These are phyloP conservation scores for Phallus indusiatus DNA, from an alignment of 768 basidiomycete genomes.

Conservation along the genomic window DNA sequence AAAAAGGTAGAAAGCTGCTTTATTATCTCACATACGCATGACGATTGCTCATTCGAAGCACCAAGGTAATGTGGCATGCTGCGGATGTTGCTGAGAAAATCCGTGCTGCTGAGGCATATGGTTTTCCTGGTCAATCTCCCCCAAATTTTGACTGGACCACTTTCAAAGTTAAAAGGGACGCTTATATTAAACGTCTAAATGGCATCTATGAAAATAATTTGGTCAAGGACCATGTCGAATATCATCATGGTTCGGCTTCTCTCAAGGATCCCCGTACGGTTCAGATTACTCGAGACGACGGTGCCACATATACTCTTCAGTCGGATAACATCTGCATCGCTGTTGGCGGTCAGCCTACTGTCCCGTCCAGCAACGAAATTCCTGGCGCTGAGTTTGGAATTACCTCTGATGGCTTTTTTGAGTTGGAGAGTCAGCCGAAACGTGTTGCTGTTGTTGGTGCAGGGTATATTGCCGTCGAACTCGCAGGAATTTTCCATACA, in stretches of 20 bases:
- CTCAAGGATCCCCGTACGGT: slow-evolving; percentile 63
- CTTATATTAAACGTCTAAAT: slow-evolving; percentile 85
- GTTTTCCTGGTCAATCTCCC: slow-evolving; percentile 41
- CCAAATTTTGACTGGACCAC: slow-evolving; percentile 79
- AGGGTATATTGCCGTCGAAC: slow-evolving; percentile 96
- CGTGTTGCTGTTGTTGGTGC: slow-evolving; percentile 93
- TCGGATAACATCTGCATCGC: slow-evolving; percentile 77
- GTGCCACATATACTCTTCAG: slow-evolving; percentile 58
- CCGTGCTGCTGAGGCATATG: slow-evolving; percentile 60
- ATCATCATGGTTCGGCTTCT: slow-evolving; percentile 68
- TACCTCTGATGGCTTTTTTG: slow-evolving; percentile 94
- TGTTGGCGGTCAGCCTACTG: slow-evolving; percentile 76
- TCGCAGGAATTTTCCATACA: slow-evolving; percentile 88
- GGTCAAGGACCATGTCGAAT: slow-evolving; percentile 77
- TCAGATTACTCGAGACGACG: slow-evolving; percentile 62
- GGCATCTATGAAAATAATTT: slow-evolving; percentile 88
- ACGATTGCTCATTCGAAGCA: neutral
- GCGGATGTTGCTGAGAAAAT: slow-evolving; percentile 85
- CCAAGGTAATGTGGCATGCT: slow-evolving; percentile 95
- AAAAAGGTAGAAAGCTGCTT: slow-evolving; percentile 62
- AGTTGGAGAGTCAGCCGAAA: slow-evolving; percentile 80
- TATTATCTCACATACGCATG: neutral
- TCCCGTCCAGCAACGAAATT: slow-evolving; percentile 69
- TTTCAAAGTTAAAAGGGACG: slow-evolving; percentile 92
- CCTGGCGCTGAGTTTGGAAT: slow-evolving; percentile 90